Base-by-base conservation (phyloP, 2,329 filamentous ascomycete species). In the Talaromyces sp. region DNA sequence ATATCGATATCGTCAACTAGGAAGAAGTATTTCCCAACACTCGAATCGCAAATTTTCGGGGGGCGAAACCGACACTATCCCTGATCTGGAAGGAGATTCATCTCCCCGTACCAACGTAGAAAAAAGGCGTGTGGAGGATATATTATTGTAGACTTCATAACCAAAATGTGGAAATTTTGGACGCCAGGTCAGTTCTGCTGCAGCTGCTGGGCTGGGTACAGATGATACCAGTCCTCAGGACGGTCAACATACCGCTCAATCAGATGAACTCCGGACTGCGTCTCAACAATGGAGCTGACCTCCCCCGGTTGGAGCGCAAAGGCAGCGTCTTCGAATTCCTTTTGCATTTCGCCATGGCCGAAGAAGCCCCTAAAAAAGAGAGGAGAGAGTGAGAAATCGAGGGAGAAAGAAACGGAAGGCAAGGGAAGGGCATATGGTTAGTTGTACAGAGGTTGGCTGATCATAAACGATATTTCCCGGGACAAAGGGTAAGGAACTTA, bases 311-410 rank as follows among this genome's bases (percentile, higher is more conserved):
- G 86, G 63, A 99, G 84, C n/a, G 86, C 89, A 80, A 99, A 99
- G 1, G 95, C 90, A 4, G 93, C 93, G 64, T 97, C 92, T 81
- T 99, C 95, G 74, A 99, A 99, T 80, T 97, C 94, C 82, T 93
- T 94, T 78, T 99, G 95, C 95, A 99, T 99, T 74, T 98, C 94
- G 33, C 93, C 92, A 73, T 86, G 89, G 64, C 92, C 93, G 78
- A 99, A 99, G 79, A 93, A 97, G 22, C 95, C 95, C 68, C 87
- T 89, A 47, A 19, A 60, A 61, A 60, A 60, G 37, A 50, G 63
- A 39, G 52, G 31, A 56, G 35, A 19, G 19, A 14, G 11, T 31
- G 27, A 58, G 35, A 57, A 24, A 22, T 58, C 11, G 16, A 16
- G 16, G 9, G 19, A 24, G 35, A 39, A 27, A 19, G 22, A 19